A percentile compares a stretch with the other conserved stretches of the same genome.
Evolutionary conservation across 2,329 filamentous ascomycete genomes (phyloP).

Genomic region (Drechslera avenae): DNA sequence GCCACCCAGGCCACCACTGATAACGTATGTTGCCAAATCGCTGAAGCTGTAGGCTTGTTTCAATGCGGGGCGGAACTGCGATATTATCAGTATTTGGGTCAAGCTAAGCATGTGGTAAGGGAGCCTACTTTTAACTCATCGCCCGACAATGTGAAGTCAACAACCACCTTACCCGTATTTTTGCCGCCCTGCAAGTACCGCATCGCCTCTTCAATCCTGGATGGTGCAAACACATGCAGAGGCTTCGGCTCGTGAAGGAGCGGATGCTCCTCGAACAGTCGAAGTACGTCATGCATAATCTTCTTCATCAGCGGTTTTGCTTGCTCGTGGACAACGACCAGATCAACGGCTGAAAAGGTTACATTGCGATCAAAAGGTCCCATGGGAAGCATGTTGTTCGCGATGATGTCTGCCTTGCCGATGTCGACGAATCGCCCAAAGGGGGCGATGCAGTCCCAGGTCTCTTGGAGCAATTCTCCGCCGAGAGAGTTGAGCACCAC

Average conservation of each 20-base stretch:
- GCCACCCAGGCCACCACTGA: constrained; percentile 37
- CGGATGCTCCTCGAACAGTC: constrained; percentile 1
- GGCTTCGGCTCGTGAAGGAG: constrained; percentile 1
- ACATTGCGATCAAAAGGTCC: constrained; percentile 14
- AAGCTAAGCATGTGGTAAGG: no score
- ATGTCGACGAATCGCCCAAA: constrained; percentile 42
- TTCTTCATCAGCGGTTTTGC: constrained; percentile 11
- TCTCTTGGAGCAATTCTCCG: constrained; percentile 30
- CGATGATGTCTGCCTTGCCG: constrained; percentile 23
- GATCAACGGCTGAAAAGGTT: constrained; percentile 12
- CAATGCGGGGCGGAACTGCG: background rate
- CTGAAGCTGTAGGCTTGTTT: constrained; percentile 5
- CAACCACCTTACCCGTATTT: constrained; percentile 50
- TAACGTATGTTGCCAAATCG: constrained; percentile 26
- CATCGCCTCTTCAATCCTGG: constrained; percentile 17
- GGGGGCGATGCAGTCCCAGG: constrained; percentile 34
- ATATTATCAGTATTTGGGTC: background rate
- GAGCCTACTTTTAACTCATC: constrained; percentile 18
- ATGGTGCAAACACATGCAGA: constrained; percentile 7
- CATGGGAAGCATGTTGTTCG: constrained; percentile 21
- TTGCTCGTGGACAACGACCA: constrained; percentile 1
- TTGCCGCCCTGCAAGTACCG: constrained; percentile 36
- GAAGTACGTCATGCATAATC: constrained; percentile 7
- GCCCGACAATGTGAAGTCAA: constrained; percentile 23
- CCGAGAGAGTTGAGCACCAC: constrained; percentile 42